These are phyloP conservation scores for Tubosaeta sp. DNA, from an alignment of 768 basidiomycete species.

Conservation along the genomic window DNA sequence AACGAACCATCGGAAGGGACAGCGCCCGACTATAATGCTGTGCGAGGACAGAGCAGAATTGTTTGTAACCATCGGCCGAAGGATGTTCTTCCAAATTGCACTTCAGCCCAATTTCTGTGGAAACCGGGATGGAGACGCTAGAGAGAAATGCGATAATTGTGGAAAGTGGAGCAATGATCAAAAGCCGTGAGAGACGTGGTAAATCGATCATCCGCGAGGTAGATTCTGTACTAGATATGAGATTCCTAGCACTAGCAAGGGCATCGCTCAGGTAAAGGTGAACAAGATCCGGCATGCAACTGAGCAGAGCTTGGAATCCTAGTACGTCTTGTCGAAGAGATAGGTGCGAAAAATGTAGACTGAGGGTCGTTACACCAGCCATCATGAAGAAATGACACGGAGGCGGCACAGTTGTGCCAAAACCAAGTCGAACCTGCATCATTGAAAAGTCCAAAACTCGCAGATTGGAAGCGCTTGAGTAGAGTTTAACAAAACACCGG, in stretches of 20 bases:
- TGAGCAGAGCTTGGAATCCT: slow-evolving; percentile 31
- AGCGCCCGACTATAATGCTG: background rate
- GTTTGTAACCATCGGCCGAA: background rate
- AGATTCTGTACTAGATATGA: background rate
- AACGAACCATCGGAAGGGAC: background rate
- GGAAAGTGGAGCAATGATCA: slow-evolving; percentile 3
- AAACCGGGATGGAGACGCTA: background rate
- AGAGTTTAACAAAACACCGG: background rate
- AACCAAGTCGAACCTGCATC: background rate
- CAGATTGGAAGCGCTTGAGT: background rate
- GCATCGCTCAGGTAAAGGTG: slow-evolving; percentile 30
- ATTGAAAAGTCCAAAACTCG: background rate
- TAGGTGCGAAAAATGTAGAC: slow-evolving; percentile 21
- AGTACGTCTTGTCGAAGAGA: slow-evolving; percentile 20
- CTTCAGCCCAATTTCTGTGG: background rate
- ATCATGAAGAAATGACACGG: background rate
- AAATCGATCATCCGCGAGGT: background rate
- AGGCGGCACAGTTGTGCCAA: background rate
- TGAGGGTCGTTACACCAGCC: slow-evolving; percentile 32
- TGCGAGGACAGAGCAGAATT: background rate
- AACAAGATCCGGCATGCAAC: slow-evolving; percentile 32
- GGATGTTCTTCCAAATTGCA: background rate
- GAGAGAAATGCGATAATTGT: slow-evolving; percentile 3
- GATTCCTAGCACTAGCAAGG: slow-evolving; percentile 13
- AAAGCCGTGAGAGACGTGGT: slow-evolving; percentile 1